Conservation (phyloP, 129 eudicot species). For the Flaveria ramosissima region DNA sequence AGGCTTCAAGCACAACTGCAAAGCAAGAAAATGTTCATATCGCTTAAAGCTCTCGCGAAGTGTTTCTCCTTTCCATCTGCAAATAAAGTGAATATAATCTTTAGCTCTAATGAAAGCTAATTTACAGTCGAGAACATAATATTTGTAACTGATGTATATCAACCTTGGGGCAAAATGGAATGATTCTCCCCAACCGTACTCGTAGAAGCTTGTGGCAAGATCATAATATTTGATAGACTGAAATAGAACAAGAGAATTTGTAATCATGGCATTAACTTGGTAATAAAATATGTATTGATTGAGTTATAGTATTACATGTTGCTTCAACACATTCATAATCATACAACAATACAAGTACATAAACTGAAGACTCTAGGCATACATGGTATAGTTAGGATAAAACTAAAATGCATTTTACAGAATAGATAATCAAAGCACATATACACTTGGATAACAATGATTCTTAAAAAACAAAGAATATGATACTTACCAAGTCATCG, state of each 20-base stretch:
- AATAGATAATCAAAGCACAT: background rate
- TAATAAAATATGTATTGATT: background rate
- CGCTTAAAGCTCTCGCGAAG: slow-evolving; percentile 92
- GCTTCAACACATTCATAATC: slow-evolving; percentile 12
- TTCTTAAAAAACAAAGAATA: background rate
- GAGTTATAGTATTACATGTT: slow-evolving; percentile 16
- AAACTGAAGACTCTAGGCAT: background rate
- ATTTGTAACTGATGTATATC: slow-evolving; percentile 7
- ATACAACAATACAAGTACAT: background rate
- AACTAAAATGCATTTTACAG: too few species aligned
- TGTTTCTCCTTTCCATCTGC: slow-evolving; percentile 93
- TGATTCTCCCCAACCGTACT: slow-evolving; percentile 99
- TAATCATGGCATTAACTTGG: background rate
- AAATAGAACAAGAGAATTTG: slow-evolving; percentile 14
- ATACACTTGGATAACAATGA: slow-evolving; percentile 9
- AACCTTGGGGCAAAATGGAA: slow-evolving; percentile 98
- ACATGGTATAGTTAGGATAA: background rate
- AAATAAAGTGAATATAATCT: background rate
- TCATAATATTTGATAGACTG: slow-evolving; percentile 97
- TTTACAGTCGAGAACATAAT: background rate
- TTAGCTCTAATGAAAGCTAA: background rate
- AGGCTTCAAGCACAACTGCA: slow-evolving; percentile 82
- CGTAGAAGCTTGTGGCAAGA: slow-evolving; percentile 96
- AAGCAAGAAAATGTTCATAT: slow-evolving; percentile 95
- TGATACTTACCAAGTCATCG: slow-evolving; percentile 74